phyloP scores from a whole-genome alignment of 164 flowering plant genomes.

The Macadamia tetraphylla region DNA sequence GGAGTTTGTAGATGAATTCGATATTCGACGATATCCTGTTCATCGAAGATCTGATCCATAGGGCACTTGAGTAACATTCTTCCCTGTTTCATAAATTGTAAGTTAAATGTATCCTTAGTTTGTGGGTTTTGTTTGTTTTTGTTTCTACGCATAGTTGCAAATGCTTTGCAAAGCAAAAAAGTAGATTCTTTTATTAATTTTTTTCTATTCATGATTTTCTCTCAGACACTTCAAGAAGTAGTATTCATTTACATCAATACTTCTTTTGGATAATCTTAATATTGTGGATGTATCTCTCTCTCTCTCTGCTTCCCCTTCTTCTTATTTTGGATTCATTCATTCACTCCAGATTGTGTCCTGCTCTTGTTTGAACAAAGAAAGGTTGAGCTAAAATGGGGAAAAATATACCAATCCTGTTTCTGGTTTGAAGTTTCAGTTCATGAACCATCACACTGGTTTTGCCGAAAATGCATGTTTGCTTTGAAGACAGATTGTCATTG shows the following conservation, averaged over 20 bases:
- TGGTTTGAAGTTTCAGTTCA: too few species aligned
- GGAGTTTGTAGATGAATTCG: constrained; percentile 56
- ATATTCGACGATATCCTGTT: constrained; percentile 42
- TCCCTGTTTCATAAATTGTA: constrained; percentile 18
- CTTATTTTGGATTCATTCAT: too few species aligned
- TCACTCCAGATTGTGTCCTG: too few species aligned
- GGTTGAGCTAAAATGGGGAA: too few species aligned
- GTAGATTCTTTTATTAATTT: constrained; percentile 33
- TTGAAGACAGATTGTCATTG: too few species aligned
- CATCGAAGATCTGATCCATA: constrained; percentile 23
- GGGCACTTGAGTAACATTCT: constrained; percentile 20
- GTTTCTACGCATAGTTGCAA: not conserved
- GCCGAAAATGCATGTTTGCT: too few species aligned
- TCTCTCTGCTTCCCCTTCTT: too few species aligned
- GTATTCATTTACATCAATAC: not conserved
- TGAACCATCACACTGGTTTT: too few species aligned
- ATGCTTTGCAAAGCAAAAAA: constrained; percentile 18
- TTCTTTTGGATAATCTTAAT: not conserved
- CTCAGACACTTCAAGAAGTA: constrained; percentile 8
- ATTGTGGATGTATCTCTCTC: too few species aligned
- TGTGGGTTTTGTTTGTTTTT: constrained; percentile 17
- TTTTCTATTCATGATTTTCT: constrained; percentile 3
- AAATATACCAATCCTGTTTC: too few species aligned
- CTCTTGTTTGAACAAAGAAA: too few species aligned
- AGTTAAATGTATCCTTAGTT: constrained; percentile 20